phyloP scores from a whole-genome alignment of 139 green algal species.

The Auxenochlorella protothecoides region DNA sequence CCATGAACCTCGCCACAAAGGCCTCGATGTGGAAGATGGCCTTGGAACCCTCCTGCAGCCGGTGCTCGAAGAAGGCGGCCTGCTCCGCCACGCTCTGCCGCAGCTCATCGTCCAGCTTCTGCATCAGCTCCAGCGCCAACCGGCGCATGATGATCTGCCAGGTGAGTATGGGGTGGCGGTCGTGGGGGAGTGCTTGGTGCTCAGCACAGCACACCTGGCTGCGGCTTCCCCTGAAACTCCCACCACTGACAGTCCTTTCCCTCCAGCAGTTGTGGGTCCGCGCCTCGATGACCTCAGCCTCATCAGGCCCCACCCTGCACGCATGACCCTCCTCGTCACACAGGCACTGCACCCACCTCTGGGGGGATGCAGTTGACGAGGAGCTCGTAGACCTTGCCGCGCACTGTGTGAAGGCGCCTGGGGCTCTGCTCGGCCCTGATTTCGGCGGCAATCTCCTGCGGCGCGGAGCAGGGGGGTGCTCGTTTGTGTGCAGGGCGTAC shows the following conservation, averaged over 20 bases:
- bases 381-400: conserved; percentile 93
- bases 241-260: background rate
- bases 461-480: too few relatives aligned
- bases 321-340: background rate
- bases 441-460: conserved; percentile 58
- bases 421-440: conserved; percentile 87
- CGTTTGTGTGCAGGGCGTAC: too few relatives aligned
- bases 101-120: conserved; percentile 81
- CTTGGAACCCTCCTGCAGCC: conserved; percentile 74
- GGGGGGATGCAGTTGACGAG: conserved; percentile 92
- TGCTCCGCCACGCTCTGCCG: conserved; percentile 48
- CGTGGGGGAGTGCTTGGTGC: background rate
- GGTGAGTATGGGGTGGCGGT: background rate
- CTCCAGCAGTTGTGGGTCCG: background rate
- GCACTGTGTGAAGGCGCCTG: conserved; percentile 65
- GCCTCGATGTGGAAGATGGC: conserved; percentile 96
- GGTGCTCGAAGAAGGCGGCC: conserved; percentile 78
- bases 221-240: too few relatives aligned
- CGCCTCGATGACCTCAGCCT: too few relatives aligned
- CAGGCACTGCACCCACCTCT: conserved; percentile 36
- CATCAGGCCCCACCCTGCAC: background rate
- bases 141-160: conserved; percentile 32
- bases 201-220: too few relatives aligned
- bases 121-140: conserved; percentile 72
- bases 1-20: conserved; percentile 93